These are phyloP conservation scores for Margaritispora aquatica DNA, from an alignment of 495 filamentous ascomycete genomes.

Conservation along the genomic window DNA sequence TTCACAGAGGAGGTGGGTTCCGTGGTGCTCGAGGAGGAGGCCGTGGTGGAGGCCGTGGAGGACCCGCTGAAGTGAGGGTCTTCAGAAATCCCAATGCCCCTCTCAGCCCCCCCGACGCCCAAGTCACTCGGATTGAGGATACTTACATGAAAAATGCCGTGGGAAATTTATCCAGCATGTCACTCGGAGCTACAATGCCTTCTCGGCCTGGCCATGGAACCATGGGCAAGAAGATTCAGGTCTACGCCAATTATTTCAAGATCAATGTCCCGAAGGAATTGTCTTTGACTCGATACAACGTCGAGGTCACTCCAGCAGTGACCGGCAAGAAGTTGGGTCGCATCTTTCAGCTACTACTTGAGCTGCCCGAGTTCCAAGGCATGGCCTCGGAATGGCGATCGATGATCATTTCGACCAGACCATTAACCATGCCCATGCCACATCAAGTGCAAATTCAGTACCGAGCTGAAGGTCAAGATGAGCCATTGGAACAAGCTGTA, in stretches of 20 bases:
- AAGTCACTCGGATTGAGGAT: conserved; percentile 14
- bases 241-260: conserved; percentile 50
- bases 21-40: conserved; percentile 12
- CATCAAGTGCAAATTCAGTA: conserved; percentile 30
- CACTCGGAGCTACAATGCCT: conserved; percentile 19
- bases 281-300: conserved; percentile 36
- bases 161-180: conserved; percentile 6
- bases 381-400: conserved; percentile 47
- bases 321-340: conserved; percentile 40
- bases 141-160: conserved; percentile 8
- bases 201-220: conserved; percentile 46
- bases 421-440: conserved; percentile 2
- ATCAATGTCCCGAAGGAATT: conserved; percentile 30
- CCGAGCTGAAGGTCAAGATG: conserved; percentile 21
- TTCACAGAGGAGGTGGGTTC: not conserved
- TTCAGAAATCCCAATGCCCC: conserved; percentile 12
- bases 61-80: conserved; percentile 5
- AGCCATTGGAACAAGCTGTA: conserved; percentile 31
- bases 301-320: conserved; percentile 29
- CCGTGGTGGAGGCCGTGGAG: conserved; percentile 10
- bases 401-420: conserved; percentile 36
- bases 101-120: not conserved
- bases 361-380: conserved; percentile 33
- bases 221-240: conserved; percentile 30
- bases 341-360: conserved; percentile 41